A percentile compares a stretch with the other conserved stretches of the same genome.
phyloP scores from a whole-genome alignment of 768 basidiomycete species.

The Clitopilus passeckerianus region DNA sequence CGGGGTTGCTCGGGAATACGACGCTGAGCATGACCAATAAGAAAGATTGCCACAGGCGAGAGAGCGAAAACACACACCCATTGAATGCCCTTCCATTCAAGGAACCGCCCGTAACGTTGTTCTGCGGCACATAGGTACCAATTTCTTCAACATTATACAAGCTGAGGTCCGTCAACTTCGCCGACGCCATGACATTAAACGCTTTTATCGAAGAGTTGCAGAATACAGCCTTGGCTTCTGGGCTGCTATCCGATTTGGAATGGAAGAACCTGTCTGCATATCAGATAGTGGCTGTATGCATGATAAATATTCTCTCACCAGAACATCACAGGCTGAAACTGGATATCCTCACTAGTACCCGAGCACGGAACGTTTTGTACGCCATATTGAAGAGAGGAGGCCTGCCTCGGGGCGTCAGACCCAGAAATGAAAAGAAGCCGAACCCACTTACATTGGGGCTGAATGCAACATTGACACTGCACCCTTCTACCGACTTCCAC shows the following conservation, averaged over 20 bases:
- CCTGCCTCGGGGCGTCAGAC: slow-evolving; percentile 14
- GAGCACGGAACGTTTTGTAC: slow-evolving; percentile 33
- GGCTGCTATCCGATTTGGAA: slow-evolving; percentile 15
- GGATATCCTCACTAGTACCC: slow-evolving; percentile 21
- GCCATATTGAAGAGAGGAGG: slow-evolving; percentile 43
- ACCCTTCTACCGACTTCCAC: slow-evolving; percentile 46
- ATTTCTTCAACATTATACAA: slow-evolving; percentile 30
- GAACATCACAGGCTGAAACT: slow-evolving; percentile 58
- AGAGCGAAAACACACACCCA: slow-evolving; percentile 33
- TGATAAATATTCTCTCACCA: slow-evolving; percentile 35
- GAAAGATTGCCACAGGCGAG: no score
- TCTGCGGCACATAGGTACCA: slow-evolving; percentile 25
- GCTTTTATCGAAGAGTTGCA: slow-evolving; percentile 48
- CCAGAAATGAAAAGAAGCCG: not conserved
- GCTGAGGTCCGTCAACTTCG: slow-evolving; percentile 36
- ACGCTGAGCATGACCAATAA: slow-evolving; percentile 23
- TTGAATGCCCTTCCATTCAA: slow-evolving; percentile 50
- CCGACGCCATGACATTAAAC: slow-evolving; percentile 36
- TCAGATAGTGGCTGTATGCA: not conserved
- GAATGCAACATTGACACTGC: slow-evolving; percentile 31
- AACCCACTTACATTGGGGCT: slow-evolving; percentile 23
- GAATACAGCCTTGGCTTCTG: slow-evolving; percentile 48
- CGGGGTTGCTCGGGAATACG: slow-evolving; percentile 30
- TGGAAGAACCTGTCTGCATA: slow-evolving; percentile 34
- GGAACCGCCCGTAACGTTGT: slow-evolving; percentile 48